Evolutionary conservation across 768 basidiomycete genomes (phyloP).

Genomic region (Gymnopilus dilepis): DNA sequence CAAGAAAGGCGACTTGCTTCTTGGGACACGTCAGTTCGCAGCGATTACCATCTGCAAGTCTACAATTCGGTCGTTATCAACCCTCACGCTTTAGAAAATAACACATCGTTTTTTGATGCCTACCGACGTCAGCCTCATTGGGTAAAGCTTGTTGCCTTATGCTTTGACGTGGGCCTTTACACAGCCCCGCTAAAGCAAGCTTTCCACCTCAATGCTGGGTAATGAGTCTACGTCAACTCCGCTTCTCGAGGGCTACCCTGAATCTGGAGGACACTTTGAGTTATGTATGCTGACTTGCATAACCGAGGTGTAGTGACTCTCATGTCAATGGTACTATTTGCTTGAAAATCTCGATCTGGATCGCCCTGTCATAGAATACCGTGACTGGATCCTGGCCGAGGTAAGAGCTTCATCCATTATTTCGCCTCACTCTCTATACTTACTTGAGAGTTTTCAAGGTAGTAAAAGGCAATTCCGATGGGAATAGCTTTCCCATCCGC

Average conservation of each 20-base stretch:
- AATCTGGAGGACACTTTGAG: not conserved
- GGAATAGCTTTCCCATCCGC: constrained; percentile 4
- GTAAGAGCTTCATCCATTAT: not conserved
- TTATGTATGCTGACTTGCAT: constrained; percentile 1
- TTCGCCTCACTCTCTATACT: constrained; percentile 1
- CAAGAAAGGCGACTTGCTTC: not conserved
- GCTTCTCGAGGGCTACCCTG: constrained; percentile 8
- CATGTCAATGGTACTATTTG: not conserved
- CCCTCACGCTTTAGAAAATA: not conserved
- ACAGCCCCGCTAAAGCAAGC: not conserved
- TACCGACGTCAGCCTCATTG: constrained; percentile 10
- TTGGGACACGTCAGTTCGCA: constrained; percentile 10
- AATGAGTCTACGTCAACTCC: constrained; percentile 3
- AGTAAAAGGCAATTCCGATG: constrained; percentile 1
- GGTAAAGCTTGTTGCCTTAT: not conserved
- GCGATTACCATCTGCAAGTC: not conserved
- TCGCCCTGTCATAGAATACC: not conserved
- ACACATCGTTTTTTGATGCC: not conserved
- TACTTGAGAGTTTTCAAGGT: not conserved
- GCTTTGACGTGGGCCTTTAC: constrained; percentile 1
- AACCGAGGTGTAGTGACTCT: constrained; percentile 1
- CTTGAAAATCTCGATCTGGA: constrained; percentile 6
- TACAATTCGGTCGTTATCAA: not conserved
- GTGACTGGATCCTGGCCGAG: not conserved
- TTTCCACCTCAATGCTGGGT: not conserved